Evolutionary conservation across 2,329 filamentous ascomycete species (phyloP).

Genomic region (Onygena corvina): DNA sequence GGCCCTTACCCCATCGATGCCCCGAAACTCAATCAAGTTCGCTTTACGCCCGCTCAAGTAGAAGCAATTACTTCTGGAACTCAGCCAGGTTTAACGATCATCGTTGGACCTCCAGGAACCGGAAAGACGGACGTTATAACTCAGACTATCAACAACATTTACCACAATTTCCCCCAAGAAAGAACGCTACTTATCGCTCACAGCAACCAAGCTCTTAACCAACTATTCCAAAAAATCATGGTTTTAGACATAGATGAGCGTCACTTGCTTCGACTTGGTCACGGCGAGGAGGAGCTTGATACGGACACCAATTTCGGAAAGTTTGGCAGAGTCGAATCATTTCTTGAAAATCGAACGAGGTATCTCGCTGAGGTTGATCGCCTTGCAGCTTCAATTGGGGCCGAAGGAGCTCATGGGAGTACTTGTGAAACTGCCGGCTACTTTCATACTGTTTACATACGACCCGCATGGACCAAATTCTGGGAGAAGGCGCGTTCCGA

Average conservation of each 20-base stretch:
- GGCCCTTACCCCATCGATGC: slow-evolving; percentile 81
- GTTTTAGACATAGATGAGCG: slow-evolving; percentile 89
- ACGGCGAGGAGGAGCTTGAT: slow-evolving; percentile 87
- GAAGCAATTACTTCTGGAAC: slow-evolving; percentile 89
- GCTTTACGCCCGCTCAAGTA: slow-evolving; percentile 82
- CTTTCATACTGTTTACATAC: slow-evolving; percentile 84
- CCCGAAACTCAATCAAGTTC: slow-evolving; percentile 67
- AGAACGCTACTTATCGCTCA: slow-evolving; percentile 87
- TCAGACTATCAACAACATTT: slow-evolving; percentile 97
- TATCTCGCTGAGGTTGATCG: slow-evolving; percentile 76
- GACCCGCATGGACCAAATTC: slow-evolving; percentile 80
- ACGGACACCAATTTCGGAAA: slow-evolving; percentile 85
- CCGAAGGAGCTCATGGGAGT: slow-evolving; percentile 86
- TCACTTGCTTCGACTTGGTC: slow-evolving; percentile 80
- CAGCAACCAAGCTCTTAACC: slow-evolving; percentile 95
- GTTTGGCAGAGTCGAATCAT: slow-evolving; percentile 85
- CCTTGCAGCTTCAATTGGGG: slow-evolving; percentile 70
- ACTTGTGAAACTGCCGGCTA: slow-evolving; percentile 95
- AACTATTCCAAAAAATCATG: slow-evolving; percentile 96
- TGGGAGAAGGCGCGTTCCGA: slow-evolving; percentile 51
- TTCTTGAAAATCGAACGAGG: slow-evolving; percentile 71
- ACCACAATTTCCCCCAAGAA: slow-evolving; percentile 92
- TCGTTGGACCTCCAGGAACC: slow-evolving; percentile 90
- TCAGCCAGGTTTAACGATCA: slow-evolving; percentile 83
- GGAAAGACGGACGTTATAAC: slow-evolving; percentile 99